phyloP scores from a whole-genome alignment of 345 rosid genomes.

The Tarenaya hassleriana region DNA sequence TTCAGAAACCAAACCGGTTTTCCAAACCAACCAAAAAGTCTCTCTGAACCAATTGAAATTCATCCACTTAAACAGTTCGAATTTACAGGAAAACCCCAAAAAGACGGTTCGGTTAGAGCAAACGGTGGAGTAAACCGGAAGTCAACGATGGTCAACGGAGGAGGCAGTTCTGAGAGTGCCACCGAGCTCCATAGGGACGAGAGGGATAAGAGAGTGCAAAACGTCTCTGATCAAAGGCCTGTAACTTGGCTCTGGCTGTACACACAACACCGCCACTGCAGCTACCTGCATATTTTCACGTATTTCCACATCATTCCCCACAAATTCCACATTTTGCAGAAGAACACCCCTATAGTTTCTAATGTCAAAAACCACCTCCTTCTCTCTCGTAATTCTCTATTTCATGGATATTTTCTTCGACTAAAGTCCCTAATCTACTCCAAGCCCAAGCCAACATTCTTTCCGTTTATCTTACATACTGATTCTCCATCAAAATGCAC shows the following conservation, averaged over 20 bases:
- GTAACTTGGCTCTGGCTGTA: slow-evolving; percentile 91
- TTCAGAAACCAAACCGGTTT: too few species aligned
- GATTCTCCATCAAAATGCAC: too few species aligned
- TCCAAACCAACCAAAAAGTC: too few species aligned
- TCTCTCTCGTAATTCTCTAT: neutral
- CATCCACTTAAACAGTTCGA: too few species aligned
- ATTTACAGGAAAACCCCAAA: too few species aligned
- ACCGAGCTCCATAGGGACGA: slow-evolving; percentile 75
- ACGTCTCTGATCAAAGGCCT: slow-evolving; percentile 88
- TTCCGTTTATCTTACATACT: too few species aligned
- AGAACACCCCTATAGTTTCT: slow-evolving; percentile 6
- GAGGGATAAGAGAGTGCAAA: slow-evolving; percentile 80
- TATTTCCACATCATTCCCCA: slow-evolving; percentile 2
- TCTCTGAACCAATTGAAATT: too few species aligned
- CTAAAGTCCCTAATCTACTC: too few species aligned
- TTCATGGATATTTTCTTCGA: too few species aligned
- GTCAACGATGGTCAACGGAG: slow-evolving; percentile 22
- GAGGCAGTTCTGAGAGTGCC: slow-evolving; percentile 56
- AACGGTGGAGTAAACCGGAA: neutral
- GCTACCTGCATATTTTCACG: slow-evolving; percentile 57
- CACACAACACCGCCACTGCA: slow-evolving; percentile 86
- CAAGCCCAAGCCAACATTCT: too few species aligned
- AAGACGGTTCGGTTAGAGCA: too few species aligned
- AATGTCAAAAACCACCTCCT: neutral
- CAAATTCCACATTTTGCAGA: neutral